Percentiles rank a stretch among this genome's conserved stretches.
Evolutionary conservation across 2,329 filamentous ascomycete genomes (phyloP).

Genomic region (Sporothrix variecibatus): DNA sequence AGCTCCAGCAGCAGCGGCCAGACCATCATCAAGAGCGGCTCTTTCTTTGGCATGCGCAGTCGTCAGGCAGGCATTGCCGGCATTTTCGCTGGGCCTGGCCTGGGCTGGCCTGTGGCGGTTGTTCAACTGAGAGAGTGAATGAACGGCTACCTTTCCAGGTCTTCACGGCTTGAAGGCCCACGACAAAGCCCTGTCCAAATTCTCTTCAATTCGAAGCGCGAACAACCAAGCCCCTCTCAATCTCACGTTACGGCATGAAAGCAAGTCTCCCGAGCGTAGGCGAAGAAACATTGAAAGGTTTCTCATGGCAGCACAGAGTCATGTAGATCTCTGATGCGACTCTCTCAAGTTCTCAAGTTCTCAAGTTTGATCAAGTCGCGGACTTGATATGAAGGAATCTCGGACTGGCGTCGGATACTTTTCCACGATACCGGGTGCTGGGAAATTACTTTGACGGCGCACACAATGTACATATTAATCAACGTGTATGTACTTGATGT

Average conservation of each 20-base stretch:
- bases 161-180: not conserved
- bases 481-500: not conserved
- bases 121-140: conserved; percentile 40
- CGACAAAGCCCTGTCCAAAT: not conserved
- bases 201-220: not conserved
- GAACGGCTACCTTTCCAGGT: not conserved
- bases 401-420: not conserved
- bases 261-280: not conserved
- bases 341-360: not conserved
- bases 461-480: not conserved
- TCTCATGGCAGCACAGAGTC: too few relatives aligned
- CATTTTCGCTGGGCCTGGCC: conserved; percentile 65
- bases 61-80: conserved; percentile 66
- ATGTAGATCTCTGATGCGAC: not conserved
- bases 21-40: conserved; percentile 68
- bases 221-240: not conserved
- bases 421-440: not conserved
- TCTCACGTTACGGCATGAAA: not conserved
- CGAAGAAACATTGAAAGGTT: not conserved
- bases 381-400: not conserved
- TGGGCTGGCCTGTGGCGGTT: conserved; percentile 72
- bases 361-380: not conserved
- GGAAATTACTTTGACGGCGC: not conserved
- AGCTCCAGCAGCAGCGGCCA: conserved; percentile 67
- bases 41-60: conserved; percentile 71